These are phyloP conservation scores for Teunomyces funiuensis DNA, from an alignment of 805 yeast genomes.

Conservation along the genomic window DNA sequence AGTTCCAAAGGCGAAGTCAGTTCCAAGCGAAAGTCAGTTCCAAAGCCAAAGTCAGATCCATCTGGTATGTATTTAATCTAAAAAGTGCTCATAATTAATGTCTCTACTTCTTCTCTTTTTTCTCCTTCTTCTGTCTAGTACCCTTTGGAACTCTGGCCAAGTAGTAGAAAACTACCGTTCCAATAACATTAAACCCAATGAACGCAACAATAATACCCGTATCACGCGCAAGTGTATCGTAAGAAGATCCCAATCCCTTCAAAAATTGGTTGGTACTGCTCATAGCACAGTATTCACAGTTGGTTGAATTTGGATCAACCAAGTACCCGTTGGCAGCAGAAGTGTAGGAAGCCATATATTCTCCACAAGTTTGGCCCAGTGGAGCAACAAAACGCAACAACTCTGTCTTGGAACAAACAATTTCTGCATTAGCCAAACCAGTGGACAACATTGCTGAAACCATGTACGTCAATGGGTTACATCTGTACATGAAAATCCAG, in stretches of 20 bases:
- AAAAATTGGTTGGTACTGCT: constrained; percentile 61
- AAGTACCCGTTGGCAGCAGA: constrained; percentile 34
- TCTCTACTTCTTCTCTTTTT: background rate
- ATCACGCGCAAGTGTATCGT: constrained; percentile 28
- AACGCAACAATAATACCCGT: constrained; percentile 28
- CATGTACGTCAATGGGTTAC: constrained; percentile 28
- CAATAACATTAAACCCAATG: constrained; percentile 26
- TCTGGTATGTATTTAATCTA: too few species aligned
- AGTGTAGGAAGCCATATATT: constrained; percentile 21
- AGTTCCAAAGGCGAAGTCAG: too few species aligned
- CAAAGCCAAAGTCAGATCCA: too few species aligned
- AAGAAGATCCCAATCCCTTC: constrained; percentile 40
- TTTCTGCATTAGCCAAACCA: constrained; percentile 20
- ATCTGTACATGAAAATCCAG: constrained; percentile 32
- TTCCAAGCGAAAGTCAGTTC: too few species aligned
- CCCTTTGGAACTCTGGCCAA: constrained; percentile 41
- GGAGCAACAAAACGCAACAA: constrained; percentile 16
- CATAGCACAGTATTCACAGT: constrained; percentile 63
- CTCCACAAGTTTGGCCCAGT: constrained; percentile 22
- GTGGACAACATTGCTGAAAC: constrained; percentile 11
- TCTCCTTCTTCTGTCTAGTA: constrained; percentile 17
- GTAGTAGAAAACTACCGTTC: constrained; percentile 38
- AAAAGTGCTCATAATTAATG: too few species aligned
- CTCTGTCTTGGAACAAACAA: constrained; percentile 19
- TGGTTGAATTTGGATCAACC: constrained; percentile 41